phyloP scores from a whole-genome alignment of 2,329 filamentous ascomycete species.

The Sporothrix schenckii region DNA sequence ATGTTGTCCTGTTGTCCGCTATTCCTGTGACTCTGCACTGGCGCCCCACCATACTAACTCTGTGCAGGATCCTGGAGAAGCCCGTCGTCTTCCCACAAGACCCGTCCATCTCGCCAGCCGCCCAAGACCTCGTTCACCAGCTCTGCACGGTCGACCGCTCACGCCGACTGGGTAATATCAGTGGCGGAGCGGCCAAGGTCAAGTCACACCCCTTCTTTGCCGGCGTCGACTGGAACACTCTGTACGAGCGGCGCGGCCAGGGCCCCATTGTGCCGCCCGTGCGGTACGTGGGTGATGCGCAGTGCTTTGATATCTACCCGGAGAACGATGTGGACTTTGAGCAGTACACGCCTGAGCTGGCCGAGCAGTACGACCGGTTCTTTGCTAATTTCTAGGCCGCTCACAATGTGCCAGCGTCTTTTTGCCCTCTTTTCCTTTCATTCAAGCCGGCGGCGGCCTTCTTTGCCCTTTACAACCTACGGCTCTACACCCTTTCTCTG shows the following conservation, averaged over 20 bases:
- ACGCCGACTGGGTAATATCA: constrained; percentile 75
- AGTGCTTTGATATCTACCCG: constrained; percentile 83
- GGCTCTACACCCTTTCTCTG: background rate
- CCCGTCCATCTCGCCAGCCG: constrained; percentile 66
- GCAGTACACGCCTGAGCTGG: constrained; percentile 69
- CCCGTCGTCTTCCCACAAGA: constrained; percentile 72
- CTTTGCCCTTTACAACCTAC: background rate
- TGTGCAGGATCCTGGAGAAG: constrained; percentile 72
- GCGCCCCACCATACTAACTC: background rate
- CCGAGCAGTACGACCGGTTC: constrained; percentile 67
- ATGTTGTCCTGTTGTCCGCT: constrained; percentile 43
- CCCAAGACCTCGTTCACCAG: constrained; percentile 73
- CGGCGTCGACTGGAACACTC: constrained; percentile 72
- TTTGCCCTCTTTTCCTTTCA: background rate
- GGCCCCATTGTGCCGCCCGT: constrained; percentile 78
- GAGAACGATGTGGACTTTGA: constrained; percentile 69
- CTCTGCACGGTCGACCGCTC: constrained; percentile 80
- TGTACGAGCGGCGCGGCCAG: constrained; percentile 64
- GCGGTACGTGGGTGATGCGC: constrained; percentile 70
- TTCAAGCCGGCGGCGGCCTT: background rate
- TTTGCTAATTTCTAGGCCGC: constrained; percentile 49
- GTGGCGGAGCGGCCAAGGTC: constrained; percentile 70
- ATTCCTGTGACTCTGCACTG: background rate
- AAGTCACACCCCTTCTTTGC: constrained; percentile 77
- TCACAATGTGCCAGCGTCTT: background rate